Percentiles rank a stretch among this genome's conserved stretches.
Evolutionary conservation across 805 yeast genomes (phyloP).

Genomic region (Candida qinlingensis): DNA sequence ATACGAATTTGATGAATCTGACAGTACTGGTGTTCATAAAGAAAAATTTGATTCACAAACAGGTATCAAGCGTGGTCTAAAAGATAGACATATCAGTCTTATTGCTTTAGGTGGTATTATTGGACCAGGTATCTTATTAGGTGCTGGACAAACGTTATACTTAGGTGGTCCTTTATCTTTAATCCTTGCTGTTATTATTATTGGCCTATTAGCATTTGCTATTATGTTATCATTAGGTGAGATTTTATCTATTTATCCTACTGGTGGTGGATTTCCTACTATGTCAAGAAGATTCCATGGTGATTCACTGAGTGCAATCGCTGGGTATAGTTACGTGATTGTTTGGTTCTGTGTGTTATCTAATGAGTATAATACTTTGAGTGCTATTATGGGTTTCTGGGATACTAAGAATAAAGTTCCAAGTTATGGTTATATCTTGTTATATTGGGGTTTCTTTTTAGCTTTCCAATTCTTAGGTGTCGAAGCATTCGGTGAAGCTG

Average conservation of each 20-base stretch:
- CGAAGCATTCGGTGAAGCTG: slow-evolving; percentile 51
- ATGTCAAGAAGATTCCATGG: slow-evolving; percentile 48
- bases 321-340: slow-evolving; percentile 50
- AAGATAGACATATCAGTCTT: slow-evolving; percentile 46
- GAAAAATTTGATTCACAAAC: slow-evolving; percentile 19
- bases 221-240: slow-evolving; percentile 59
- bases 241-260: slow-evolving; percentile 47
- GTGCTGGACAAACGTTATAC: slow-evolving; percentile 45
- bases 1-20: slow-evolving; percentile 6
- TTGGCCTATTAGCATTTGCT: slow-evolving; percentile 47
- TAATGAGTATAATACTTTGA: slow-evolving; percentile 50
- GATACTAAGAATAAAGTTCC: slow-evolving; percentile 50
- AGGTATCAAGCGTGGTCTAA: slow-evolving; percentile 40
- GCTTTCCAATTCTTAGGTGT: slow-evolving; percentile 49
- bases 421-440: slow-evolving; percentile 47
- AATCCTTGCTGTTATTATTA: slow-evolving; percentile 40
- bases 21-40: slow-evolving; percentile 5
- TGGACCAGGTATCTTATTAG: slow-evolving; percentile 56
- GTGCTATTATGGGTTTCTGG: slow-evolving; percentile 38
- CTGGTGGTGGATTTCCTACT: slow-evolving; percentile 43
- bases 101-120: slow-evolving; percentile 54
- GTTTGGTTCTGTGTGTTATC: slow-evolving; percentile 55
- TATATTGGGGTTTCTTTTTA: slow-evolving; percentile 48
- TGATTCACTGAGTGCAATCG: slow-evolving; percentile 49
- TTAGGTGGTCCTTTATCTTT: slow-evolving; percentile 51